These are phyloP conservation scores for Curvularia spicifera DNA, from an alignment of 2,329 filamentous ascomycete species.

Conservation along the genomic window DNA sequence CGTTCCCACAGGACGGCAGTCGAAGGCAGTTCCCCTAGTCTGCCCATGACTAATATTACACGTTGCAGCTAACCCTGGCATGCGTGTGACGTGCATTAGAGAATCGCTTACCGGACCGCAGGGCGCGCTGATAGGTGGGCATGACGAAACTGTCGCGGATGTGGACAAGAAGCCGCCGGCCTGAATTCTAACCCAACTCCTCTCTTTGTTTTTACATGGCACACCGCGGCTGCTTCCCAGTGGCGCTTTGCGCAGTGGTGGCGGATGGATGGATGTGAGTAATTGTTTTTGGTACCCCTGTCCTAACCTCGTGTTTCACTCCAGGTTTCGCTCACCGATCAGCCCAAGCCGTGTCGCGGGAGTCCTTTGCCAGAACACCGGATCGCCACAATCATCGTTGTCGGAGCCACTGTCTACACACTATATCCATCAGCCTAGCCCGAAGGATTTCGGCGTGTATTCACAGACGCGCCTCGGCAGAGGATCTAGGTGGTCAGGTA, in stretches of 20 bases:
- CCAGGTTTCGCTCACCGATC: conserved; percentile 22
- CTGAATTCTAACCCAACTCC: conserved; percentile 12
- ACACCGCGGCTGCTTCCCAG: conserved; percentile 3
- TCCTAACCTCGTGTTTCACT: conserved; percentile 10
- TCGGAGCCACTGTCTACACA: conserved; percentile 5
- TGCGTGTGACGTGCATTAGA: conserved; percentile 25
- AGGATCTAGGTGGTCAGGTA: background rate
- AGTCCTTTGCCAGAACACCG: conserved; percentile 6
- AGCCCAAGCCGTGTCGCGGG: conserved; percentile 6
- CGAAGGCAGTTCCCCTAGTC: conserved; percentile 1
- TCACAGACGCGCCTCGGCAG: background rate
- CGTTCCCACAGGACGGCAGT: conserved; percentile 2
- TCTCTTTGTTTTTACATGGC: conserved; percentile 4
- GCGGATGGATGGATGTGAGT: background rate
- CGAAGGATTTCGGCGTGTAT: background rate
- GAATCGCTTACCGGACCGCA: conserved; percentile 6
- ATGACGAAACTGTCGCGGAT: conserved; percentile 9
- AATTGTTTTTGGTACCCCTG: conserved; percentile 6
- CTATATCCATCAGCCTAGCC: background rate
- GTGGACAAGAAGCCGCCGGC: conserved; percentile 7
- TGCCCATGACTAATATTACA: conserved; percentile 10
- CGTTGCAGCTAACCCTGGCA: conserved; percentile 20
- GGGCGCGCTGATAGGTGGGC: conserved; percentile 6
- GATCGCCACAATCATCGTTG: conserved; percentile 6
- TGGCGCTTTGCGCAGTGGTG: conserved; percentile 1